Conservation (phyloP, 257 asterid species). For the Przewalskia tangutica region DNA sequence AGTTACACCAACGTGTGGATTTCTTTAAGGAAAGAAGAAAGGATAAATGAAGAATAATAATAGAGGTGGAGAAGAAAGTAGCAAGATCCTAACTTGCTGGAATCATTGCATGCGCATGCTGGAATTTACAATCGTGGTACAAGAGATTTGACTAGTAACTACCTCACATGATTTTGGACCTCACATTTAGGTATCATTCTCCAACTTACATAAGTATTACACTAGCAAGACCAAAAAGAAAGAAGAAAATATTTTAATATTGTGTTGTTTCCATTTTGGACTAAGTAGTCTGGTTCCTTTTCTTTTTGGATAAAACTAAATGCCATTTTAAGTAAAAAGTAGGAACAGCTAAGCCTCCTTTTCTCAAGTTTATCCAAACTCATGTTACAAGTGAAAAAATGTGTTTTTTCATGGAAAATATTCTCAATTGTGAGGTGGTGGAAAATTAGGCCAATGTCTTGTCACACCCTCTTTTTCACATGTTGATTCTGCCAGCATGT, state of each 20-base stretch:
- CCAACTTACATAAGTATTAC: neutral
- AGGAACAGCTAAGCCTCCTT: neutral
- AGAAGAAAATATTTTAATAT: neutral
- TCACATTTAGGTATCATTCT: slow-evolving; percentile 13
- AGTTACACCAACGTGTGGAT: neutral
- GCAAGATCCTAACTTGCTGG: neutral
- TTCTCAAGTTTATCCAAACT: neutral
- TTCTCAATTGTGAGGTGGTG: slow-evolving; percentile 12
- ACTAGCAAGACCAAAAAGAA: neutral
- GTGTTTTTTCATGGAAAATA: slow-evolving; percentile 9
- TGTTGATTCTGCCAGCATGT: slow-evolving; percentile 32
- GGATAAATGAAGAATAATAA: neutral
- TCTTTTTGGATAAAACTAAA: neutral
- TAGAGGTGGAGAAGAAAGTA: slow-evolving; percentile 1
- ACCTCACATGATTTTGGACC: slow-evolving; percentile 40
- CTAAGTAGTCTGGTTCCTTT: neutral
- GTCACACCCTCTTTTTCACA: slow-evolving; percentile 25
- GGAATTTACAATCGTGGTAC: slow-evolving; percentile 18
- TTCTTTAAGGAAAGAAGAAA: neutral
- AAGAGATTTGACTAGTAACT: slow-evolving; percentile 50
- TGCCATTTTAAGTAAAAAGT: slow-evolving; percentile 2
- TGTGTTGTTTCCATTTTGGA: slow-evolving; percentile 7
- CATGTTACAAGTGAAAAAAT: slow-evolving; percentile 24
- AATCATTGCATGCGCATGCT: slow-evolving; percentile 20
- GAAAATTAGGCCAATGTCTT: slow-evolving; percentile 45